These are phyloP conservation scores for Alopecurus myosuroides DNA, from an alignment of 176 grass and related monocot species.

Conservation along the genomic window DNA sequence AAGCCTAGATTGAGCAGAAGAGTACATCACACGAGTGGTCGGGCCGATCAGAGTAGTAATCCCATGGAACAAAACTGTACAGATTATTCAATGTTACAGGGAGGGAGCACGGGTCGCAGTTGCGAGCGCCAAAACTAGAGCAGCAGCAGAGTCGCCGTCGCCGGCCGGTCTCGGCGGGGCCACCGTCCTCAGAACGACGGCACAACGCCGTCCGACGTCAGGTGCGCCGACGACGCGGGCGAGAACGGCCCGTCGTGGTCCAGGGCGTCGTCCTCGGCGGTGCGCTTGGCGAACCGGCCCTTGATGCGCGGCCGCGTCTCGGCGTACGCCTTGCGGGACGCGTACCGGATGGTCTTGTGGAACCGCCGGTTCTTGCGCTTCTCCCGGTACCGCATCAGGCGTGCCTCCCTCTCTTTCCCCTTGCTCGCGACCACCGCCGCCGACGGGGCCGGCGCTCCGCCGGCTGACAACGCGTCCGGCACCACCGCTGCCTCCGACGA, in stretches of 20 bases:
- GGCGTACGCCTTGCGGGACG: constrained; percentile 85
- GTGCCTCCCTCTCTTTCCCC: constrained; percentile 60
- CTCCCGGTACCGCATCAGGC: constrained; percentile 82
- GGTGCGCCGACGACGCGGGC: constrained; percentile 8
- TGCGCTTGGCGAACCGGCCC: constrained; percentile 75
- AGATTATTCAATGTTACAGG: constrained; percentile 41
- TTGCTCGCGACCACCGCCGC: constrained; percentile 13
- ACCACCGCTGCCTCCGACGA: constrained; percentile 44
- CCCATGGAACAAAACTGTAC: constrained; percentile 22
- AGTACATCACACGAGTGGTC: neutral
- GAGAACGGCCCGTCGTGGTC: constrained; percentile 19
- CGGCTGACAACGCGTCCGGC: constrained; percentile 32
- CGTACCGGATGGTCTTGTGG: constrained; percentile 85
- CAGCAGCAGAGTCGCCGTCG: neutral
- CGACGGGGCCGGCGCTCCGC: neutral
- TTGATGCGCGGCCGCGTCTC: constrained; percentile 82
- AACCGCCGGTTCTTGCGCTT: constrained; percentile 84
- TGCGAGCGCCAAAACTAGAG: constrained; percentile 16
- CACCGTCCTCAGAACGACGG: constrained; percentile 37
- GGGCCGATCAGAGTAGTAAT: neutral
- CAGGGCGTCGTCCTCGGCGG: constrained; percentile 18
- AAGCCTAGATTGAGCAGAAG: neutral
- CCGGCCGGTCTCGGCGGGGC: neutral
- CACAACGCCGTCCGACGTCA: constrained; percentile 37
- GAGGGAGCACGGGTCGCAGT: neutral